Percentiles rank a stretch among this genome's conserved stretches.
These are phyloP conservation scores for Lyophyllum decastes DNA, from an alignment of 768 basidiomycete genomes.

Conservation along the genomic window DNA sequence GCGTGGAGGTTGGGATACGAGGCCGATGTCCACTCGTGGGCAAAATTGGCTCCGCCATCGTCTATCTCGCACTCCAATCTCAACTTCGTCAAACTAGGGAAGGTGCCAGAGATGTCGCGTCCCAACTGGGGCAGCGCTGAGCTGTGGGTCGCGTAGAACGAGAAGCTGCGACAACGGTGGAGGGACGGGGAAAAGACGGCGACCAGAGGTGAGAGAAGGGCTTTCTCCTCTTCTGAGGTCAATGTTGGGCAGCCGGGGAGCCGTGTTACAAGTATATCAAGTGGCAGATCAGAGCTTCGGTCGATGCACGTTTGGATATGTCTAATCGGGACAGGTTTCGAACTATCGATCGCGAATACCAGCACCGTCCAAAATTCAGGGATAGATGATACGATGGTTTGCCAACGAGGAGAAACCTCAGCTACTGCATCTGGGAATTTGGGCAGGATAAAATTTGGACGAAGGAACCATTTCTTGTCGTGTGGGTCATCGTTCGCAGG, in stretches of 20 bases:
- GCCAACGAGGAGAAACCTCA: background rate
- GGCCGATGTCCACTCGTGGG: background rate
- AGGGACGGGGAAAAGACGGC: background rate
- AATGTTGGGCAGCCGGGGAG: background rate
- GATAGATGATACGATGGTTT: background rate
- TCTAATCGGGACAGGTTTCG: background rate
- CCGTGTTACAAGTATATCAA: background rate
- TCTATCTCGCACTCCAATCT: background rate
- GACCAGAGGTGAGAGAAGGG: background rate
- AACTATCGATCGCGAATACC: background rate
- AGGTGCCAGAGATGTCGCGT: background rate
- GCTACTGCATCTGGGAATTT: background rate
- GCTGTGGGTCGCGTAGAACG: background rate
- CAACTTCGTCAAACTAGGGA: background rate
- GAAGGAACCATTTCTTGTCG: constrained; percentile 1
- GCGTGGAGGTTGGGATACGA: background rate
- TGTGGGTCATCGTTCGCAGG: background rate
- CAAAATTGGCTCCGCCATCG: background rate
- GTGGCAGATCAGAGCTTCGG: background rate
- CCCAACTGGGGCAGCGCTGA: background rate
- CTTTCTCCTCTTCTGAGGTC: background rate
- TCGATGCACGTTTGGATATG: background rate
- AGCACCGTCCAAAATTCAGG: background rate
- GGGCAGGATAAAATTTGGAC: background rate
- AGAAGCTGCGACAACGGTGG: background rate